Base-by-base conservation (phyloP, 257 asterid species). In the Forsythia viridissima region DNA sequence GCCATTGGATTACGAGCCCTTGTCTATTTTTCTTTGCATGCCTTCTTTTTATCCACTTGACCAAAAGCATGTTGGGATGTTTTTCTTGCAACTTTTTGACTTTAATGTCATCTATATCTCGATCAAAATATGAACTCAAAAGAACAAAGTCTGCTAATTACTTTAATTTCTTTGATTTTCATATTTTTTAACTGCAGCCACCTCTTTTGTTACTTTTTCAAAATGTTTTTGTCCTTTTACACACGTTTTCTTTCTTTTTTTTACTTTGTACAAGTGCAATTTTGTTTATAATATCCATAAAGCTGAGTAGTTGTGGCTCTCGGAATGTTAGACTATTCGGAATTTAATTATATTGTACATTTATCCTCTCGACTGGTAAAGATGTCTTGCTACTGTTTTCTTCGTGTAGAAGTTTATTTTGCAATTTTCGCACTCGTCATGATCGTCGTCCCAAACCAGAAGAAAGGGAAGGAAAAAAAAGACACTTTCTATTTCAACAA, bases 11-110 rank as follows among this genome's bases (percentile, higher is more conserved):
- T 66, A 65, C 73, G 83, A 81, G 81, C 80, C 82, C 13, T 71
- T 38, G 0, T 70, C 10, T 43, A 11, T 59, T 46, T 42, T 4
- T 73, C 42, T 73, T 67, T 40, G 6, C 76, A n/a, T 48, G 67
- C 11, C 63, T 57, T 37, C 40, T 38, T 34, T 44, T 51, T n/a
- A 74, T 73, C 63, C 67, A 75, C 41, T 76, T 76, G 46, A 63
- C 44, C 39, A 61, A 70, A 68, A 55, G 80, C 88, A 78, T 79
- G 84, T 82, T 83, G 79, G 82, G 77, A 79, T 82, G 86, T 87
- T 83, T 87, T 81, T 73, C 83, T 77, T 82, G 48, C 71, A 20
- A 73, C 83, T 84, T 86, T 88, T 90, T 88, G 90, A 88, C 94
- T 88, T 80, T 74, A 38, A 70, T 82, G 74, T 51, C 65, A 55